Percentiles rank a stretch among this genome's conserved stretches.
Conservation (phyloP, 2,329 filamentous ascomycete species). For the Xylariomycetidae sp. region DNA sequence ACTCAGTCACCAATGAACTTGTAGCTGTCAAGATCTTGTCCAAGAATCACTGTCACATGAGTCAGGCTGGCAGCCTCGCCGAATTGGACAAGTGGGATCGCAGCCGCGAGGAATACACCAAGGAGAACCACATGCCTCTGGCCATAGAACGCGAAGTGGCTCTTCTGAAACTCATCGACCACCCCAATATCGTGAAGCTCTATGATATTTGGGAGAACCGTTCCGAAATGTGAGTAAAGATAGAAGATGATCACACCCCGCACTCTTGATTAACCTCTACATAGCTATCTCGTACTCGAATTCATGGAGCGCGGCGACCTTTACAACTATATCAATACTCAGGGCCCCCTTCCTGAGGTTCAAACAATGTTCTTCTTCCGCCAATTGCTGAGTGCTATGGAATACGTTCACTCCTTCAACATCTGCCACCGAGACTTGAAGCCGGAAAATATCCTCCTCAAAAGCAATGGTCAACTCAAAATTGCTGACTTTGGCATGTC, state of each 20-base stretch:
- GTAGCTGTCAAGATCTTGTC: constrained; percentile 96
- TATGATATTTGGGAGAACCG: constrained; percentile 98
- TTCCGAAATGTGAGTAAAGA: constrained; percentile 80
- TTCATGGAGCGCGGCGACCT: constrained; percentile 77
- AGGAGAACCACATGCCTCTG: constrained; percentile 71
- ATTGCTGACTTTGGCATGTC: constrained; percentile 98
- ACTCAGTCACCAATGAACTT: constrained; percentile 70
- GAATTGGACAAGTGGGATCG: constrained; percentile 72
- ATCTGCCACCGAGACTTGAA: constrained; percentile 97
- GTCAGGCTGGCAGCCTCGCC: constrained; percentile 80
- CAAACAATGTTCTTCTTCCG: constrained; percentile 82
- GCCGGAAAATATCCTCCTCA: constrained; percentile 92
- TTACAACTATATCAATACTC: constrained; percentile 76
- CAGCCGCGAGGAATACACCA: constrained; percentile 50
- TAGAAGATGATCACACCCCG: too few species aligned
- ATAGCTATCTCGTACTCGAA: constrained; percentile 88
- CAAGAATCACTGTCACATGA: constrained; percentile 72
- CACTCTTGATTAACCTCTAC: too few species aligned
- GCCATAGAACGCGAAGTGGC: constrained; percentile 93
- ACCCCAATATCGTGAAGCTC: constrained; percentile 88
- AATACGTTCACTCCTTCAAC: constrained; percentile 90
- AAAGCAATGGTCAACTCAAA: constrained; percentile 72
- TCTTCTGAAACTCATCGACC: constrained; percentile 93
- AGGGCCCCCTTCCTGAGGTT: constrained; percentile 71
- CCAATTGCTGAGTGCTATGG: constrained; percentile 86